Evolutionary conservation across 2,329 filamentous ascomycete genomes (phyloP).

Genomic region (Pyricularia sp.): DNA sequence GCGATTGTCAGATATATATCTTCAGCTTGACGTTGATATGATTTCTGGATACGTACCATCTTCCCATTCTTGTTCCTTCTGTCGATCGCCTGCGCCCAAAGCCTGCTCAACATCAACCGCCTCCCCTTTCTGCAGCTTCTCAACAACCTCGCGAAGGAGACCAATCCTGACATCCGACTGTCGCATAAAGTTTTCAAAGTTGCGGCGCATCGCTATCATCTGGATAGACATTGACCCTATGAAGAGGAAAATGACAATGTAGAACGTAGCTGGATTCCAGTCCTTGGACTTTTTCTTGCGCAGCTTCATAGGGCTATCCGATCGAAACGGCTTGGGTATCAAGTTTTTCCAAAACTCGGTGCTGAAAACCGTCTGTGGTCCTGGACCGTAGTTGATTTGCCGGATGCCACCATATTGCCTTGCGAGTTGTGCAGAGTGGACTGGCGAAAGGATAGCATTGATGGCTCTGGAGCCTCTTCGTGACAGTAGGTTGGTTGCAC

Average conservation of each 20-base stretch:
- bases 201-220: constrained; percentile 68
- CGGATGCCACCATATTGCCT: neutral
- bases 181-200: constrained; percentile 58
- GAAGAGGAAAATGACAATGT: constrained; percentile 67
- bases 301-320: constrained; percentile 22
- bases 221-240: constrained; percentile 96
- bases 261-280: constrained; percentile 75
- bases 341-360: constrained; percentile 51
- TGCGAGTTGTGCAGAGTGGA: neutral
- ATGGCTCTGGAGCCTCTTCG: neutral
- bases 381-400: neutral
- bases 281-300: constrained; percentile 39
- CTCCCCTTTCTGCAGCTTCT: constrained; percentile 56
- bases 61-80: constrained; percentile 76
- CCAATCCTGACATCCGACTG: constrained; percentile 69
- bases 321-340: constrained; percentile 54
- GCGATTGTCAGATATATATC: neutral
- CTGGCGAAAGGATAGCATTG: neutral
- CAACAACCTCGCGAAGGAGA: constrained; percentile 61
- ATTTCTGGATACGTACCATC: constrained; percentile 38
- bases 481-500: neutral
- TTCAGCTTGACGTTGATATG: too few relatives aligned
- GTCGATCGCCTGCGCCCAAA: constrained; percentile 64
- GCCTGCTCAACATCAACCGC: constrained; percentile 74
- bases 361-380: neutral